These are phyloP conservation scores for Claviceps africana DNA, from an alignment of 2,329 filamentous ascomycete species.

Conservation along the genomic window DNA sequence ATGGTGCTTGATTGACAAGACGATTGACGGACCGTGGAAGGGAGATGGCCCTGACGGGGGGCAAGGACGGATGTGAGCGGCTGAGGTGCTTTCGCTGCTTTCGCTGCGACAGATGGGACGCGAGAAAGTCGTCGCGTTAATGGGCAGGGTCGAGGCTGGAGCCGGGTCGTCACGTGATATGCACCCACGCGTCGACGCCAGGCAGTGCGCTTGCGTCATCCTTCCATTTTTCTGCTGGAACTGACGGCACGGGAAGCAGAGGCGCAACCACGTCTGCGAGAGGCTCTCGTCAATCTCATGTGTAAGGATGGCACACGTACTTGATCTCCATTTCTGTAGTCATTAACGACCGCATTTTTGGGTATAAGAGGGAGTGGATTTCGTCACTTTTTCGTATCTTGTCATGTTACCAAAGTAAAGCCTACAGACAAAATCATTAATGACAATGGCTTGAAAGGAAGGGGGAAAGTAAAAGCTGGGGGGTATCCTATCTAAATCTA, in stretches of 20 bases:
- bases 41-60: conserved; percentile 2
- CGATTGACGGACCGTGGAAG: conserved; percentile 15
- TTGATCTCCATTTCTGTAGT: no score
- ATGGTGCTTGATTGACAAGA: conserved; percentile 31
- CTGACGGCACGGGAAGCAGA: no score
- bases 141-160: conserved; percentile 13
- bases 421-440: conserved; percentile 4
- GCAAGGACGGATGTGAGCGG: conserved; percentile 7
- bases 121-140: conserved; percentile 27
- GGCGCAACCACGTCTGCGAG: no score
- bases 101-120: conserved; percentile 20
- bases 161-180: conserved; percentile 20
- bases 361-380: not conserved
- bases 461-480: conserved; percentile 8
- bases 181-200: conserved; percentile 10
- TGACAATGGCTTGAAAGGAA: not conserved
- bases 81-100: conserved; percentile 14
- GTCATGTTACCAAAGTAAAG: not conserved
- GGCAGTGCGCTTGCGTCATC: not conserved
- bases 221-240: no score
- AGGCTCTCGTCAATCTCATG: no score
- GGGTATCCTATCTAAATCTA: conserved; percentile 30
- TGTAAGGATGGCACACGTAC: no score
- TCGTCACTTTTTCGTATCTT: not conserved
- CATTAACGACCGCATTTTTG: not conserved